These are phyloP conservation scores for Metschnikowia dekortorum DNA, from an alignment of 805 yeast genomes.

Conservation along the genomic window DNA sequence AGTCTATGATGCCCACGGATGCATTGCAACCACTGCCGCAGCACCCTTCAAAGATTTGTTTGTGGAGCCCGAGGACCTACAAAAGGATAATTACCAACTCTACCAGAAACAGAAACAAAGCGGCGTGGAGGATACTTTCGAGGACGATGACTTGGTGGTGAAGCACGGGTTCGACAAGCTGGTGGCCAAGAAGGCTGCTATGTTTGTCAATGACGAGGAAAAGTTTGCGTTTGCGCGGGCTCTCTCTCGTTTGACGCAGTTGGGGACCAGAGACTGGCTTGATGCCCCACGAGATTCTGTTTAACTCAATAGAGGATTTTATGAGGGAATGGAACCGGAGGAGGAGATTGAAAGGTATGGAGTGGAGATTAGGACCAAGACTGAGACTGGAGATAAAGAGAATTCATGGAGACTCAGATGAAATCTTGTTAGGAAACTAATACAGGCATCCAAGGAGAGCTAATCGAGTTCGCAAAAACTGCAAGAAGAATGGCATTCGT, in stretches of 20 bases:
- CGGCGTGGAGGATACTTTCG: constrained; percentile 37
- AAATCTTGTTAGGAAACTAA: no score
- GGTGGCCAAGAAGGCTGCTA: constrained; percentile 63
- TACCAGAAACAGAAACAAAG: constrained; percentile 38
- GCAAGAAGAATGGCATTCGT: no score
- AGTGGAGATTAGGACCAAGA: no score
- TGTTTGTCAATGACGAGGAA: constrained; percentile 92
- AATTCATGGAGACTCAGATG: no score
- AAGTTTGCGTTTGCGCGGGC: constrained; percentile 96
- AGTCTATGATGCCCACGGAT: constrained; percentile 85
- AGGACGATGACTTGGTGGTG: constrained; percentile 60
- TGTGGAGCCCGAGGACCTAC: constrained; percentile 70
- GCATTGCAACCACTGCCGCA: constrained; percentile 84
- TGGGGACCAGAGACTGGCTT: constrained; percentile 93
- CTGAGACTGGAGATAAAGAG: no score
- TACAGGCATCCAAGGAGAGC: no score
- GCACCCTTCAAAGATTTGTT: constrained; percentile 81
- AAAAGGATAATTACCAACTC: constrained; percentile 42
- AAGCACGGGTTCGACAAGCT: constrained; percentile 74
- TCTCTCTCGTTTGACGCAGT: constrained; percentile 81
- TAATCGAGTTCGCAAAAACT: no score
- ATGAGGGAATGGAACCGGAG: not conserved
- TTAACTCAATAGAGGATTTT: not conserved
- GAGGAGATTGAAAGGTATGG: not conserved
- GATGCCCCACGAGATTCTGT: constrained; percentile 29